A percentile compares a stretch with the other conserved stretches of the same genome.
These are phyloP conservation scores for Ceratobasidium sp. DNA, from an alignment of 1,284 basidiomycete genomes.

Conservation along the genomic window DNA sequence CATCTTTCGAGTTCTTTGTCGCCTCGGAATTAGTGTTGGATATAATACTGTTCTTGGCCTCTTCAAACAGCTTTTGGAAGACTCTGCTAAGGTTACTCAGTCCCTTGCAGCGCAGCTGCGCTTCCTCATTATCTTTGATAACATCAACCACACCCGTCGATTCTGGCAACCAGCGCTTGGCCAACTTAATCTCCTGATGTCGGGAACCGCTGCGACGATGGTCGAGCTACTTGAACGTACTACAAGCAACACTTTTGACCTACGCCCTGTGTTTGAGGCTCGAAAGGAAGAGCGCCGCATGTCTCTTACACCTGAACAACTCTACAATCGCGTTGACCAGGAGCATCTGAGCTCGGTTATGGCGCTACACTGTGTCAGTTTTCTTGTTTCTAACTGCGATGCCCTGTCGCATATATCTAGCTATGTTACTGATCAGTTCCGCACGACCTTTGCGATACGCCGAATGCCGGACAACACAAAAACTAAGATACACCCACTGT, in stretches of 20 bases:
- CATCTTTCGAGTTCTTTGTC: background rate
- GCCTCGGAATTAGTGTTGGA: background rate
- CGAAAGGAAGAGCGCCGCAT: background rate
- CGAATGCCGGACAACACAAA: background rate
- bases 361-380: background rate
- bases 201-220: slow-evolving; percentile 10
- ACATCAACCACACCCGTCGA: background rate
- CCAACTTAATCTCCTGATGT: slow-evolving; percentile 1
- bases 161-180: slow-evolving; percentile 13
- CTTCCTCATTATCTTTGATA: slow-evolving; percentile 26
- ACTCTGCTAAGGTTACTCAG: background rate
- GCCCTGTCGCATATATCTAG: background rate
- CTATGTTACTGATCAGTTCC: background rate
- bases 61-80: background rate
- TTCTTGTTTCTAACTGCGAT: background rate
- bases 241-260: background rate
- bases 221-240: background rate
- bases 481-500: background rate
- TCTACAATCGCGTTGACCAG: slow-evolving; percentile 3
- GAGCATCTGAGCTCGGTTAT: background rate
- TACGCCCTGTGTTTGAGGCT: background rate
- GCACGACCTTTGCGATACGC: slow-evolving; percentile 8
- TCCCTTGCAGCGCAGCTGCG: background rate
- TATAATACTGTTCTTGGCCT: background rate
- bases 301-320: background rate